phyloP scores from a whole-genome alignment of 1,139 yeast genomes.

The Candida sojae region DNA sequence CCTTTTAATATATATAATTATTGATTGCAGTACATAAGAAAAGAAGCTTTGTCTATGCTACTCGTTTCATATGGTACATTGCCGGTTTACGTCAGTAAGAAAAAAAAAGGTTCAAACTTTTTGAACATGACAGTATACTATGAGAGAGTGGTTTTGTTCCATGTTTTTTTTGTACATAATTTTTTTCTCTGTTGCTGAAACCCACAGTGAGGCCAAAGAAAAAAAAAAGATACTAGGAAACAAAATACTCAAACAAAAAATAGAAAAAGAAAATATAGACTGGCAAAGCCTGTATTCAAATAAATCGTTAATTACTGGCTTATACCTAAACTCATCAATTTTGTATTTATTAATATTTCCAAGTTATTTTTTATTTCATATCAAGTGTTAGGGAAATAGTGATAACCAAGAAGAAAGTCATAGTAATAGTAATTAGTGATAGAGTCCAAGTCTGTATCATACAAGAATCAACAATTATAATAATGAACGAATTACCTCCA shows the following conservation, averaged over 20 bases:
- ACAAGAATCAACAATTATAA: not conserved
- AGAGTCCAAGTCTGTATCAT: not conserved
- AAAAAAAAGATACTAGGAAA: not conserved
- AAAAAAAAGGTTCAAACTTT: too few species aligned
- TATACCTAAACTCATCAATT: not conserved
- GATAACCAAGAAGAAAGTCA: not conserved
- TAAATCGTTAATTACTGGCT: not conserved
- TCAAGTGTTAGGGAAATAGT: not conserved
- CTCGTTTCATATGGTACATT: too few species aligned
- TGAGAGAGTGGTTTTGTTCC: too few species aligned
- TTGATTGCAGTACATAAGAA: not conserved
- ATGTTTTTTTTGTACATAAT: too few species aligned
- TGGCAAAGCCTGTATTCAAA: not conserved
- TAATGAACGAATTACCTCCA: slow-evolving; percentile 43
- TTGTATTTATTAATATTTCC: not conserved
- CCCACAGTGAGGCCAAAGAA: not conserved
- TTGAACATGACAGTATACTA: too few species aligned
- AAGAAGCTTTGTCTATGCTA: not conserved
- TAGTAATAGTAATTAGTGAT: not conserved
- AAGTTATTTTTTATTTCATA: not conserved
- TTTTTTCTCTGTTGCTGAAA: too few species aligned
- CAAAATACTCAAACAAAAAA: not conserved
- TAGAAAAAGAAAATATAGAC: not conserved
- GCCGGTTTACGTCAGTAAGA: too few species aligned
- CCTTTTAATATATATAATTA: too few species aligned